Percentiles rank a stretch among this genome's conserved stretches.
phyloP scores from a whole-genome alignment of 2,329 filamentous ascomycete species.

The Colletotrichum sp. region DNA sequence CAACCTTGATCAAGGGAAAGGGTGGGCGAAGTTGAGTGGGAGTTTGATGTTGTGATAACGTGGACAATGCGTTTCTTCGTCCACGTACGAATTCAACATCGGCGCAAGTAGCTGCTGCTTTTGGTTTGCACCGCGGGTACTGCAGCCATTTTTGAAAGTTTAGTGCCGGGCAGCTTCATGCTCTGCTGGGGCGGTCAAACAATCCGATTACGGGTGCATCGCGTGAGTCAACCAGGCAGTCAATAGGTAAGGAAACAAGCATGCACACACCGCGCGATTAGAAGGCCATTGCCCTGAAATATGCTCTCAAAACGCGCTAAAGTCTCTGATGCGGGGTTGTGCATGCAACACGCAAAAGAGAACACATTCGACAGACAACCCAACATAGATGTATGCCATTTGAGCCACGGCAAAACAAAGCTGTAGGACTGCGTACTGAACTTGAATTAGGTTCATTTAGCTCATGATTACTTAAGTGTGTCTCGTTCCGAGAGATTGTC shows the following conservation, averaged over 20 bases:
- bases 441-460: not conserved
- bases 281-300: not conserved
- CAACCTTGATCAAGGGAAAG: not conserved
- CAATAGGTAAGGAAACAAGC: not conserved
- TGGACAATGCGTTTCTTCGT: not conserved
- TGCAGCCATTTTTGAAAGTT: not conserved
- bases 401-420: accelerated
- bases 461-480: accelerated
- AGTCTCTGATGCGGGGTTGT: not conserved
- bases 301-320: not conserved
- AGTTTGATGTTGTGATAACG: not conserved
- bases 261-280: not conserved
- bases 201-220: not conserved
- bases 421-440: not conserved
- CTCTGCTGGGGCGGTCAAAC: not conserved
- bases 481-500: not conserved
- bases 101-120: not conserved
- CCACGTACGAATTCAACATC: accelerated
- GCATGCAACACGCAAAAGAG: not conserved
- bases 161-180: not conserved
- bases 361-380: not conserved
- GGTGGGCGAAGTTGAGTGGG: not conserved
- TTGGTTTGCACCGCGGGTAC: not conserved
- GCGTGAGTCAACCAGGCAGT: not conserved
- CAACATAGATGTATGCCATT: not conserved